Evolutionary conservation across 352 stramenopile genomes (phyloP).

Genomic region (Phytophthora boehmeriae): DNA sequence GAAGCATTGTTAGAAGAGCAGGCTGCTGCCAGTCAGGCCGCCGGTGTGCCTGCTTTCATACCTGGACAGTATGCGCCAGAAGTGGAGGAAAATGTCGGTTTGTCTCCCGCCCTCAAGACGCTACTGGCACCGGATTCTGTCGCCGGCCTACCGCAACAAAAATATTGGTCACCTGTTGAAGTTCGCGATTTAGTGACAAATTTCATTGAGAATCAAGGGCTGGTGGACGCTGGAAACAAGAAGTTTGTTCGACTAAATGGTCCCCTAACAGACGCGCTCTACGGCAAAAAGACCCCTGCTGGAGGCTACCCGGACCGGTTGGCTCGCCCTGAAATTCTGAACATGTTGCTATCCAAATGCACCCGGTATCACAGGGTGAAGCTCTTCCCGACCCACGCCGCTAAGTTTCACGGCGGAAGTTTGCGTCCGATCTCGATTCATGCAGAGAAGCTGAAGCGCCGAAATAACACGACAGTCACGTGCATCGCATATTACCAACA

Average conservation of each 20-base stretch:
- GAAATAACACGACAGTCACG: slow-evolving; percentile 73
- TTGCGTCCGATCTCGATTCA: slow-evolving; percentile 71
- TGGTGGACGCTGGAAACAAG: slow-evolving; percentile 66
- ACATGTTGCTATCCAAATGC: slow-evolving; percentile 64
- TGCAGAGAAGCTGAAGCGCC: slow-evolving; percentile 70
- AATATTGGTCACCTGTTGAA: slow-evolving; percentile 56
- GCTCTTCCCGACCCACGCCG: slow-evolving; percentile 71
- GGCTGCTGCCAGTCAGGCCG: slow-evolving; percentile 40
- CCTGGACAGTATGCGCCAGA: slow-evolving; percentile 69
- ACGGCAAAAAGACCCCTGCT: slow-evolving; percentile 61
- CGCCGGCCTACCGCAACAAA: slow-evolving; percentile 39
- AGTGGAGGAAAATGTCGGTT: slow-evolving; percentile 67
- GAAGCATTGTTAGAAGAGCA: slow-evolving; percentile 57
- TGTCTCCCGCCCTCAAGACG: slow-evolving; percentile 60
- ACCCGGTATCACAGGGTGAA: slow-evolving; percentile 72
- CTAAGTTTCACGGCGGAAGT: slow-evolving; percentile 60
- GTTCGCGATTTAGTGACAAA: slow-evolving; percentile 63
- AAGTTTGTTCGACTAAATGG: slow-evolving; percentile 75
- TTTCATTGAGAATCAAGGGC: slow-evolving; percentile 61
- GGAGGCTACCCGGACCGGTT: slow-evolving; percentile 70
- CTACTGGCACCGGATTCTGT: slow-evolving; percentile 39
- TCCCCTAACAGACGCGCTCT: slow-evolving; percentile 73
- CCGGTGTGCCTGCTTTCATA: slow-evolving; percentile 46
- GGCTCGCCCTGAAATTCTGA: slow-evolving; percentile 57
- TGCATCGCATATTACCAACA: slow-evolving; percentile 76